Percentiles rank a stretch among this genome's conserved stretches.
Evolutionary conservation across 176 grass and related monocot species (phyloP).

Genomic region (Pharus latifolius): DNA sequence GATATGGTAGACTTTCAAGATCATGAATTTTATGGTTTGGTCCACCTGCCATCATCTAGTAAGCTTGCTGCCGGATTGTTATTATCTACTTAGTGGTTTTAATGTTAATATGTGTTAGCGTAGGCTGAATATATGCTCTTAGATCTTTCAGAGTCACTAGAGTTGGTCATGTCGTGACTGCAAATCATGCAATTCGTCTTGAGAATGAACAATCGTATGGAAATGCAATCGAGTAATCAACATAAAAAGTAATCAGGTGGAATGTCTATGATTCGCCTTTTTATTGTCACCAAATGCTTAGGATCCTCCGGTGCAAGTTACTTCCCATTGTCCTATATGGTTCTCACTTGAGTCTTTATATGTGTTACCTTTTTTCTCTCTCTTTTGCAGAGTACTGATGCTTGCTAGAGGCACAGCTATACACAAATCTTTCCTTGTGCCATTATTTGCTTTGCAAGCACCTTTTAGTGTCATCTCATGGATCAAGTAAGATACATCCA

Average conservation of each 20-base stretch:
- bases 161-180: neutral
- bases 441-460: constrained; percentile 78
- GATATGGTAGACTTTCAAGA: neutral
- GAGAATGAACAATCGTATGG: neutral
- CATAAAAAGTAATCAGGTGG: neutral
- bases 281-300: neutral
- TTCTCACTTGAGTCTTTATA: neutral
- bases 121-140: too few relatives aligned
- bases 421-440: constrained; percentile 89
- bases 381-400: constrained; percentile 64
- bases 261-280: neutral
- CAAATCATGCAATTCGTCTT: neutral
- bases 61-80: too few relatives aligned
- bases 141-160: neutral
- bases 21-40: neutral
- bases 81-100: neutral
- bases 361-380: neutral
- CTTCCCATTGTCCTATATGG: neutral
- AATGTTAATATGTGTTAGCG: too few relatives aligned
- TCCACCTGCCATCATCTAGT: neutral
- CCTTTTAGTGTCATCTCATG: constrained; percentile 65
- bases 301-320: neutral
- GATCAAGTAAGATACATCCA: constrained; percentile 72
- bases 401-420: constrained; percentile 81
- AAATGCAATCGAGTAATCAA: too few relatives aligned